These are phyloP conservation scores for Claviceps cyperi DNA, from an alignment of 2,329 filamentous ascomycete genomes.

Conservation along the genomic window DNA sequence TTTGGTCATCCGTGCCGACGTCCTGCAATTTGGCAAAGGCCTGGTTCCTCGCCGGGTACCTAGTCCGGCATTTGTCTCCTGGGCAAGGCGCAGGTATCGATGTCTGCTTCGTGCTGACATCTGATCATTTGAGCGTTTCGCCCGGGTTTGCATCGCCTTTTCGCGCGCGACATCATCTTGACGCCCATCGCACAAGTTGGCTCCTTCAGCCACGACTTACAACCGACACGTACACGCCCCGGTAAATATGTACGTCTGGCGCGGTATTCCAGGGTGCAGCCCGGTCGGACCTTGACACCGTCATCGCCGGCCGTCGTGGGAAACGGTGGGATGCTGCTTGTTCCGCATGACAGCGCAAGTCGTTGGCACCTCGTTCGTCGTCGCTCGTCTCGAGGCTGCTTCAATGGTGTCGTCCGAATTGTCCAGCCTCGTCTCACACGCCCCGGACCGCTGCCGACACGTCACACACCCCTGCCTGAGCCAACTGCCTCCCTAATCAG, in stretches of 20 bases:
- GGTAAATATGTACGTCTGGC: no score
- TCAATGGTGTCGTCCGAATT: not conserved
- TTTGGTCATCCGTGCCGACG: not conserved
- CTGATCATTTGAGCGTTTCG: not conserved
- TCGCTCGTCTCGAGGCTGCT: not conserved
- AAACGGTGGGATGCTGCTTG: not conserved
- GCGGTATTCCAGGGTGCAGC: not conserved
- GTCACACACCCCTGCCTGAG: constrained; percentile 4
- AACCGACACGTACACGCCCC: not conserved
- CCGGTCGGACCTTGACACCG: not conserved
- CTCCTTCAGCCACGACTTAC: not conserved
- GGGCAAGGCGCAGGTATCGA: not conserved
- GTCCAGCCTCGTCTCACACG: not conserved
- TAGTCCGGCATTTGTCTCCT: not conserved
- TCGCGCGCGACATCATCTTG: not conserved
- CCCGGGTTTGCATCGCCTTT: not conserved
- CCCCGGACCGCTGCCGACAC: not conserved
- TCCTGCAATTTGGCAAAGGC: not conserved
- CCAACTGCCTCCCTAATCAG: constrained; percentile 12
- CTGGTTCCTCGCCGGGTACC: not conserved
- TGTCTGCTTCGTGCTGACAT: not conserved
- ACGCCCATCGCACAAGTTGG: not conserved
- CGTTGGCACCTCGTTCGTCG: not conserved
- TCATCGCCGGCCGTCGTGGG: not conserved
- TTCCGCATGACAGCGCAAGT: not conserved